Evolutionary conservation across 2,329 filamentous ascomycete genomes (phyloP).

Genomic region (Aspergillus caelatus): DNA sequence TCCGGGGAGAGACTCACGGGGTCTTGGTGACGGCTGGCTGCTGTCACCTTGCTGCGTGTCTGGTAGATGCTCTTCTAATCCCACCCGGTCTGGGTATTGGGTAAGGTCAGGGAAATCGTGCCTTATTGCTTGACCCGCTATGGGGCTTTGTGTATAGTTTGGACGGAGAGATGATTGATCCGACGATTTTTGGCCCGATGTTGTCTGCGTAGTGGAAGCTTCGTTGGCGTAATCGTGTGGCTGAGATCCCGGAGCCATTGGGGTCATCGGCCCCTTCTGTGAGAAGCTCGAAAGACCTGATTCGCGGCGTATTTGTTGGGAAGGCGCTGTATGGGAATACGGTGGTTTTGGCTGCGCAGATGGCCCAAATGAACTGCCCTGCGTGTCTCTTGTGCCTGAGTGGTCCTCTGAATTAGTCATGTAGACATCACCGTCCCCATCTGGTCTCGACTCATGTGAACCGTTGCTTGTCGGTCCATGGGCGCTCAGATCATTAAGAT

Average conservation of each 20-base stretch:
- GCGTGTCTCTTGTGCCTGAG: constrained; percentile 45
- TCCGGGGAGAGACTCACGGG: constrained; percentile 25
- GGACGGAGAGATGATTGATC: constrained; percentile 70
- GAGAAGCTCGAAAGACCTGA: constrained; percentile 52
- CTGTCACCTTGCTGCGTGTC: constrained; percentile 62
- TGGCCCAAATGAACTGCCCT: constrained; percentile 52
- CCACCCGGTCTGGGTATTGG: constrained; percentile 51
- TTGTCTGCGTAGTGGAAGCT: constrained; percentile 84
- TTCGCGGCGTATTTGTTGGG: constrained; percentile 48
- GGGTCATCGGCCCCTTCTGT: constrained; percentile 57
- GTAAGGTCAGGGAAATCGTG: constrained; percentile 59
- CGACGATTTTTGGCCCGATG: constrained; percentile 79
- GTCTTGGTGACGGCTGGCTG: constrained; percentile 37
- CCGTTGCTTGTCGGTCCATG: constrained; percentile 58
- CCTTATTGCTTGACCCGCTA: constrained; percentile 45
- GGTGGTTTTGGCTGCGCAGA: constrained; percentile 52
- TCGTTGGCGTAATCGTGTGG: constrained; percentile 73
- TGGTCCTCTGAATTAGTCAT: constrained; percentile 60
- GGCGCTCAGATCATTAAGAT: constrained; percentile 38
- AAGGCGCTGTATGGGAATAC: constrained; percentile 50
- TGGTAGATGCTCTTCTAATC: constrained; percentile 62
- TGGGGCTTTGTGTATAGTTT: constrained; percentile 67
- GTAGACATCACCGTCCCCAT: constrained; percentile 59
- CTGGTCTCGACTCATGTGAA: constrained; percentile 47
- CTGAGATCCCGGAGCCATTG: constrained; percentile 61